Evolutionary conservation across 257 asterid species (phyloP).

Genomic region (Fraxinus pennsylvanica): DNA sequence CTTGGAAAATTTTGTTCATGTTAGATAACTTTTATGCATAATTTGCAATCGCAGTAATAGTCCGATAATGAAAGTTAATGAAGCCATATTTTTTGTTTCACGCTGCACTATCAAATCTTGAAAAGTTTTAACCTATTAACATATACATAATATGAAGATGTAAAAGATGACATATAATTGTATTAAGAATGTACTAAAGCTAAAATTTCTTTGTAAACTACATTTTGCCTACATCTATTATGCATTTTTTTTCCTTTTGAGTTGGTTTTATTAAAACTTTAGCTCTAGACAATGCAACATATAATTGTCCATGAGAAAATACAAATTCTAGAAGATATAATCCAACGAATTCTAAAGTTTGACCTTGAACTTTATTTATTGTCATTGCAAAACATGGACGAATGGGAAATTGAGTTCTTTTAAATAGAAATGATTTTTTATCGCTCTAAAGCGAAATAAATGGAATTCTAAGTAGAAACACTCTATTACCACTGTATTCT

Average conservation of each 20-base stretch:
- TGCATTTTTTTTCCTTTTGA: no score
- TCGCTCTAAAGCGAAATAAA: not conserved
- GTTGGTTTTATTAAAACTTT: not conserved
- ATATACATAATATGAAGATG: no score
- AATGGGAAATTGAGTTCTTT: not conserved
- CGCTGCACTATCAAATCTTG: no score
- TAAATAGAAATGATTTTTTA: no score
- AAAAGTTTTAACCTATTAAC: no score
- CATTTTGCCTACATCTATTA: no score
- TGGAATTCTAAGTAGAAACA: not conserved
- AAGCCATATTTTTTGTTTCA: no score
- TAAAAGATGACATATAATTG: no score
- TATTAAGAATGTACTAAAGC: no score
- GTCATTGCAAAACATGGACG: not conserved
- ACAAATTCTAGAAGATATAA: not conserved
- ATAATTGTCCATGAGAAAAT: not conserved
- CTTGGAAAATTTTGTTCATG: constrained; percentile 29
- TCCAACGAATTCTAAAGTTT: not conserved
- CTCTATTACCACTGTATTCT: not conserved
- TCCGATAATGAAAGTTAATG: no score
- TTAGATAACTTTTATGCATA: not conserved
- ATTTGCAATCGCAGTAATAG: no score
- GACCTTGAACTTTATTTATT: not conserved
- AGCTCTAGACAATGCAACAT: not conserved
- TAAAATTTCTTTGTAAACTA: no score